Percentiles rank a stretch among this genome's conserved stretches.
Conservation (phyloP, 805 yeast genomes). For the Lipomyces anomalus region DNA sequence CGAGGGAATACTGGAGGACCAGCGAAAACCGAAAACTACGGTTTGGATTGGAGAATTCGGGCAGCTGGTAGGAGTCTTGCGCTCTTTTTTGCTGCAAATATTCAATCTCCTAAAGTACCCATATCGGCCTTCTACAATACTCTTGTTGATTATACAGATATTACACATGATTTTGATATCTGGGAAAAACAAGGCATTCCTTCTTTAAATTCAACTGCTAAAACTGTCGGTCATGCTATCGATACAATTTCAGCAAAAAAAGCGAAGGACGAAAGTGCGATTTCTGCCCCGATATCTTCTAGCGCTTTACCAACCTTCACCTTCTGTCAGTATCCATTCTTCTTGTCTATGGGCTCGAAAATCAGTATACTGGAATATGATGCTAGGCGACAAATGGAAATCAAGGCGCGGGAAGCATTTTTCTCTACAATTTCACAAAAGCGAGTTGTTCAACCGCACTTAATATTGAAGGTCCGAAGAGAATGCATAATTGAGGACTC, state of each 20-base stretch:
- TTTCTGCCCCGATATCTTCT: too few relatives aligned
- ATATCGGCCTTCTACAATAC: slow-evolving; percentile 63
- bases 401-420: slow-evolving; percentile 85
- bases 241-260: too few relatives aligned
- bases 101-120: slow-evolving; percentile 29
- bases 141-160: slow-evolving; percentile 71
- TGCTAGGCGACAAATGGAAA: slow-evolving; percentile 72
- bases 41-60: slow-evolving; percentile 74
- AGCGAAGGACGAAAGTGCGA: too few relatives aligned
- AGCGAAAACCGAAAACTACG: slow-evolving; percentile 50
- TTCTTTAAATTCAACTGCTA: slow-evolving; percentile 4
- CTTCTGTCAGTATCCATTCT: slow-evolving; percentile 79
- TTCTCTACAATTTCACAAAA: slow-evolving; percentile 63
- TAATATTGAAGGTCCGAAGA: slow-evolving; percentile 65
- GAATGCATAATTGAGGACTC: slow-evolving; percentile 68
- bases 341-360: slow-evolving; percentile 76
- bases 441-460: slow-evolving; percentile 58
- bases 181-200: slow-evolving; percentile 50
- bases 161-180: slow-evolving; percentile 71
- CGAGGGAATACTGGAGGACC: slow-evolving; percentile 8
- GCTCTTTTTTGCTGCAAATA: slow-evolving; percentile 37
- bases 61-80: slow-evolving; percentile 59
- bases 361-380: slow-evolving; percentile 76
- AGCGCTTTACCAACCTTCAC: slow-evolving; percentile 43
- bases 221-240: slow-evolving; percentile 3